Percentiles rank a stretch among this genome's conserved stretches.
phyloP scores from a whole-genome alignment of 1,284 basidiomycete species.

The Trametes polyzona region DNA sequence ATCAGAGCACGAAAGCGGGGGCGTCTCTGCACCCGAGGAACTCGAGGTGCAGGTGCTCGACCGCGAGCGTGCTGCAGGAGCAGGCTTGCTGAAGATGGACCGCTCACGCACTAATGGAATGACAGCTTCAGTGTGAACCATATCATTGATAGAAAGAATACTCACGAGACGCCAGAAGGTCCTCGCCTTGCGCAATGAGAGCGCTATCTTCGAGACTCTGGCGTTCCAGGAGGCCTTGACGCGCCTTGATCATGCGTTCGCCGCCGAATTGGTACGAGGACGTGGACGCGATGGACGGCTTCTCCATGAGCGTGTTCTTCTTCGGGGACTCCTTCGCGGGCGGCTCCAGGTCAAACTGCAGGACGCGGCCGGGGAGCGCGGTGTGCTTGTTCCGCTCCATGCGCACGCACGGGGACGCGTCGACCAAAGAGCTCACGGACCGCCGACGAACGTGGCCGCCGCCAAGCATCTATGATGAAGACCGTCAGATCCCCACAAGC shows the following conservation, averaged over 20 bases:
- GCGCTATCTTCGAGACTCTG: conserved; percentile 68
- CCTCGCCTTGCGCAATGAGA: conserved; percentile 67
- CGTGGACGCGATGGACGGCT: conserved; percentile 66
- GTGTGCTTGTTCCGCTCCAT: conserved; percentile 64
- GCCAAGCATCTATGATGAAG: conserved; percentile 64
- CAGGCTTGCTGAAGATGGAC: conserved; percentile 62
- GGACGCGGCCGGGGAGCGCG: conserved; percentile 29
- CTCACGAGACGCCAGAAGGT: conserved; percentile 57
- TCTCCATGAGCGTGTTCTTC: conserved; percentile 53
- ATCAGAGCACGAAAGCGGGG: conserved; percentile 67
- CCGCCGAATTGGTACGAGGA: conserved; percentile 64
- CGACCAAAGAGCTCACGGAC: conserved; percentile 67
- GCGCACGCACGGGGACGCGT: conserved; percentile 70
- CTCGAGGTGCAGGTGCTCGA: conserved; percentile 66
- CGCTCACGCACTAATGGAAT: conserved; percentile 44
- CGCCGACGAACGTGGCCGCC: conserved; percentile 71
- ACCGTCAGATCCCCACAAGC: neutral
- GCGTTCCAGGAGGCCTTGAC: conserved; percentile 62
- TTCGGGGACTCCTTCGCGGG: conserved; percentile 39
- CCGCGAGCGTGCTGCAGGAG: conserved; percentile 55
- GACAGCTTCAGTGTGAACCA: conserved; percentile 17
- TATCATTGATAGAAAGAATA: conserved; percentile 17
- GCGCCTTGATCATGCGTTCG: conserved; percentile 68
- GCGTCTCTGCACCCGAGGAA: conserved; percentile 70
- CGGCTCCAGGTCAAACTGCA: conserved; percentile 40